phyloP scores from a whole-genome alignment of 495 filamentous ascomycete species.

The Trypethelium eluteriae region DNA sequence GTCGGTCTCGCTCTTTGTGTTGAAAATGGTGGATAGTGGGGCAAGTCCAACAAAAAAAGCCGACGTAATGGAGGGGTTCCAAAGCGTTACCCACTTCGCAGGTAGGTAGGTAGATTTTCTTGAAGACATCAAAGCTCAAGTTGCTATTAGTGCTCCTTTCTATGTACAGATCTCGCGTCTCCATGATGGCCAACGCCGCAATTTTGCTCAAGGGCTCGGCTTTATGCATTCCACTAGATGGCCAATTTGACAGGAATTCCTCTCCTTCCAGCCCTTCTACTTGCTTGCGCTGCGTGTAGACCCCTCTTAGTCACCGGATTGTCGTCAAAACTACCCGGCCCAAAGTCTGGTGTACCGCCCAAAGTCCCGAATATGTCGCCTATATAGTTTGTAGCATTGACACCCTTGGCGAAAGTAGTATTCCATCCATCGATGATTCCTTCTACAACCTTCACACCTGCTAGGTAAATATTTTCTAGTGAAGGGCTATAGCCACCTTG shows the following conservation, averaged over 20 bases:
- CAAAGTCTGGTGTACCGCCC: slow-evolving; percentile 60
- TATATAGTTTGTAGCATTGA: slow-evolving; percentile 60
- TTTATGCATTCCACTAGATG: background rate
- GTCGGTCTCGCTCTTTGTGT: too few species aligned
- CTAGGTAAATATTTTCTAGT: slow-evolving; percentile 58
- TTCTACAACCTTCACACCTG: slow-evolving; percentile 58
- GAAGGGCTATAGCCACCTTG: slow-evolving; percentile 52
- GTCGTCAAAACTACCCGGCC: slow-evolving; percentile 43
- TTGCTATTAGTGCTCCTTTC: background rate
- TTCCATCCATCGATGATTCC: slow-evolving; percentile 59
- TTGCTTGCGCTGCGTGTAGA: background rate
- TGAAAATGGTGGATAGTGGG: too few species aligned
- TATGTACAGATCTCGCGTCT: background rate
- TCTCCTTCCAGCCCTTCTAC: slow-evolving; percentile 11
- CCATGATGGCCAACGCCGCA: background rate
- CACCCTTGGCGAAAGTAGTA: slow-evolving; percentile 47
- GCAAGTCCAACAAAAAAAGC: too few species aligned
- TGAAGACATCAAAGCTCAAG: background rate
- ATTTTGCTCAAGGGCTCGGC: background rate
- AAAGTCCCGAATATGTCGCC: slow-evolving; percentile 65
- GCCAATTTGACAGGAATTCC: slow-evolving; percentile 7
- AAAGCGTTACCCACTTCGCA: too few species aligned
- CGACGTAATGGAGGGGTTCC: too few species aligned
- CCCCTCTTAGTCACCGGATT: slow-evolving; percentile 21
- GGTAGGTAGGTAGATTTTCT: too few species aligned